Percentiles rank a stretch among this genome's conserved stretches.
phyloP scores from a whole-genome alignment of 2,329 filamentous ascomycete genomes.

The Pseudocercospora crystallina region DNA sequence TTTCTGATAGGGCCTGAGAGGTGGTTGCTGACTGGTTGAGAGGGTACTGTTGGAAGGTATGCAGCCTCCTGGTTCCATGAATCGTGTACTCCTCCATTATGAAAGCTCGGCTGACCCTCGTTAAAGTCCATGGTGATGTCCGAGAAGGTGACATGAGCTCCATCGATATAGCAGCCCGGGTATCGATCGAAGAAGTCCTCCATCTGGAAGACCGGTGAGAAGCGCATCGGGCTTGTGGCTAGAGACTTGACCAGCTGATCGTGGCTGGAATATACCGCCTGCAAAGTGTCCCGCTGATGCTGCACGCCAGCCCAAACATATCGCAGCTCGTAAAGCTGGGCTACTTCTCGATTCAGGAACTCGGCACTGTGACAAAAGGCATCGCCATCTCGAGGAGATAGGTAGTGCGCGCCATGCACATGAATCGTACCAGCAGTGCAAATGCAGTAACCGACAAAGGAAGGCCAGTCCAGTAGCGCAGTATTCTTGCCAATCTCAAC shows the following conservation, averaged over 20 bases:
- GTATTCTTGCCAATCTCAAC: slow-evolving; percentile 75
- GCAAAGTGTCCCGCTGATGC: slow-evolving; percentile 76
- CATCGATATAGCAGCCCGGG: slow-evolving; percentile 68
- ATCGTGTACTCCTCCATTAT: neutral
- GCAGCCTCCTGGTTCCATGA: slow-evolving; percentile 3
- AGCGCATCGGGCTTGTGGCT: slow-evolving; percentile 67
- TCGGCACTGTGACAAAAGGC: slow-evolving; percentile 66
- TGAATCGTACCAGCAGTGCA: slow-evolving; percentile 86
- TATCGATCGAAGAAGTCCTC: slow-evolving; percentile 89
- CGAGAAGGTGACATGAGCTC: slow-evolving; percentile 69
- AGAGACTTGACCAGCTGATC: slow-evolving; percentile 74
- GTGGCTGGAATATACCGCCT: slow-evolving; percentile 76
- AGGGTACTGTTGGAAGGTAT: slow-evolving; percentile 11
- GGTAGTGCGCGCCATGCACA: slow-evolving; percentile 81
- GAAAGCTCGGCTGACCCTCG: slow-evolving; percentile 4
- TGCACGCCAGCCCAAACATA: slow-evolving; percentile 76
- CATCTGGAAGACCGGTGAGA: slow-evolving; percentile 76
- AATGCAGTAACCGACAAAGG: slow-evolving; percentile 83
- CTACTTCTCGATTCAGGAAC: slow-evolving; percentile 75
- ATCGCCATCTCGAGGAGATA: slow-evolving; percentile 57
- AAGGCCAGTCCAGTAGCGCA: slow-evolving; percentile 77
- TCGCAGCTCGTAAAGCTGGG: slow-evolving; percentile 72
- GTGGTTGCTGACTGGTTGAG: slow-evolving; percentile 5
- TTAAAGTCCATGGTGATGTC: slow-evolving; percentile 52
- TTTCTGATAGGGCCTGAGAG: slow-evolving; percentile 12